Conservation (phyloP, 441 rosid species). For the Iberis amara region DNA sequence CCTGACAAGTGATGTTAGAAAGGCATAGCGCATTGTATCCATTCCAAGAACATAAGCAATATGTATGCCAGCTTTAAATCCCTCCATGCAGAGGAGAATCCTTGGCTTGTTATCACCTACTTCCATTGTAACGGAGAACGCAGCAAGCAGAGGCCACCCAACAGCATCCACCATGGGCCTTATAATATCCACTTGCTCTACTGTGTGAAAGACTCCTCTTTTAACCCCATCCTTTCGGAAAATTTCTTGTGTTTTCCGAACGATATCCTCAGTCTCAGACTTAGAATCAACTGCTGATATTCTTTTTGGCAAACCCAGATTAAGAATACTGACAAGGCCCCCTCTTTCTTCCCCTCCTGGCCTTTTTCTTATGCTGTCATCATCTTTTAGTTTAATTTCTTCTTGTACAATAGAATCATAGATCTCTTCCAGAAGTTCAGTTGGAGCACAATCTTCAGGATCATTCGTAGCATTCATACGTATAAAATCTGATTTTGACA, state of each 20-base stretch:
- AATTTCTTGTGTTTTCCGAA: constrained; percentile 93
- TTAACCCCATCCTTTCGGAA: constrained; percentile 79
- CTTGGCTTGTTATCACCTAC: constrained; percentile 96
- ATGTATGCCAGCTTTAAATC: constrained; percentile 96
- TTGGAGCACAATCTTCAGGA: constrained; percentile 83
- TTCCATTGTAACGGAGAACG: constrained; percentile 99
- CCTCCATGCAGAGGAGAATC: constrained; percentile 94
- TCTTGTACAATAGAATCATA: constrained; percentile 96
- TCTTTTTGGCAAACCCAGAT: constrained; percentile 84
- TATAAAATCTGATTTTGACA: constrained; percentile 90
- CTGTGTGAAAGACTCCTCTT: constrained; percentile 86
- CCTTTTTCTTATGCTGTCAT: constrained; percentile 53
- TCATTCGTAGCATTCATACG: constrained; percentile 80
- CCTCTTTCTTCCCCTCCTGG: constrained; percentile 91
- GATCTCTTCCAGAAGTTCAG: constrained; percentile 83
- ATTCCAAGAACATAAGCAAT: constrained; percentile 87
- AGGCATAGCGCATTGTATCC: constrained; percentile 99
- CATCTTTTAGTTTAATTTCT: constrained; percentile 96
- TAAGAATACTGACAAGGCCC: constrained; percentile 83
- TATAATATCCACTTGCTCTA: constrained; percentile 69
- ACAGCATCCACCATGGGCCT: constrained; percentile 99
- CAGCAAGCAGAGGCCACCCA: constrained; percentile 97
- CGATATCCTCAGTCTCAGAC: constrained; percentile 81
- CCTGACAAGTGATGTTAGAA: constrained; percentile 95
- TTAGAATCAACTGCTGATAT: constrained; percentile 67